These are phyloP conservation scores for Endothia cerciana DNA, from an alignment of 2,329 filamentous ascomycete species.

Conservation along the genomic window DNA sequence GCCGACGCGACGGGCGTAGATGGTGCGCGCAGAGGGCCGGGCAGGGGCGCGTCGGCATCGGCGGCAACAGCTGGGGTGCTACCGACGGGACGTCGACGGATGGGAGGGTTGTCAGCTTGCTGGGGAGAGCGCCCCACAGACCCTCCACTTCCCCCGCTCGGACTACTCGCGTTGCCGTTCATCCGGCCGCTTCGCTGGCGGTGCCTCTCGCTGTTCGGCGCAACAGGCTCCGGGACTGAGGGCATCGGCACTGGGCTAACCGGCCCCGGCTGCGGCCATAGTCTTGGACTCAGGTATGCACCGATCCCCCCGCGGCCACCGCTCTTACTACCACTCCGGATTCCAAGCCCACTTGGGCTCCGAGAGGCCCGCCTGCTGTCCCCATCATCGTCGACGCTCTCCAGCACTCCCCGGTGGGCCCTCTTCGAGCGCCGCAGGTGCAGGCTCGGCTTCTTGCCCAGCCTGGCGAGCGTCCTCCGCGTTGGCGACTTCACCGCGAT, in stretches of 20 bases:
- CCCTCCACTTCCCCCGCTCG: constrained; percentile 11
- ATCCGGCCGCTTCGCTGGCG: constrained; percentile 16
- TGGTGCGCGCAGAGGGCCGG: neutral
- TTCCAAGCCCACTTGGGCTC: neutral
- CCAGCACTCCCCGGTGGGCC: constrained; percentile 20
- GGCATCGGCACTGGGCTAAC: constrained; percentile 7
- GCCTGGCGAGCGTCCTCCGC: constrained; percentile 19
- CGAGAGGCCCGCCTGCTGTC: neutral
- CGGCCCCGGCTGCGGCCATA: constrained; percentile 16
- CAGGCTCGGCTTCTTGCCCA: constrained; percentile 18
- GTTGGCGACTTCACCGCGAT: constrained; percentile 21
- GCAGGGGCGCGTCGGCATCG: neutral
- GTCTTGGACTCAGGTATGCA: constrained; percentile 19
- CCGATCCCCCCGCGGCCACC: constrained; percentile 10
- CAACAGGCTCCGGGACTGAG: neutral
- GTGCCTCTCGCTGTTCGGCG: constrained; percentile 24
- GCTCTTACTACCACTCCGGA: neutral
- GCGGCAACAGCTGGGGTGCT: neutral
- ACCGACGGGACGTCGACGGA: constrained; percentile 5
- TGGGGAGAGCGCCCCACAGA: constrained; percentile 1
- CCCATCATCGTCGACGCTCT: constrained; percentile 12
- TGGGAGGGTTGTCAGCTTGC: neutral
- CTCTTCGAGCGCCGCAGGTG: constrained; percentile 19
- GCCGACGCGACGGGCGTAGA: neutral
- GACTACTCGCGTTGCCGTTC: constrained; percentile 14